A percentile compares a stretch with the other conserved stretches of the same genome.
phyloP scores from a whole-genome alignment of 805 yeast species.

The Wickerhamomyces kurtzmanii region DNA sequence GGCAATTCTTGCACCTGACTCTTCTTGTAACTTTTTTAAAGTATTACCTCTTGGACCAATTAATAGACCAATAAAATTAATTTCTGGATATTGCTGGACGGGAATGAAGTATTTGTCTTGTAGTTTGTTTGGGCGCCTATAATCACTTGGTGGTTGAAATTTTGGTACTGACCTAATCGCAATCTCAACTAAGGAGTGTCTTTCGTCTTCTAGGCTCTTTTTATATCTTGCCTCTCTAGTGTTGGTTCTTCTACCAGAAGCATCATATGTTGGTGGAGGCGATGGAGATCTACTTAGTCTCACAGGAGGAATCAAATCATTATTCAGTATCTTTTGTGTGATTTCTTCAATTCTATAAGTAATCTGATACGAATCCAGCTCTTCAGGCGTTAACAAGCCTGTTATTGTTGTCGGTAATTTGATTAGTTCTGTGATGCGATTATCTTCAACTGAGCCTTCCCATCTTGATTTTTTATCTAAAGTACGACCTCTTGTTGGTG shows the following conservation, averaged over 20 bases:
- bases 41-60: slow-evolving; percentile 97
- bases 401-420: slow-evolving; percentile 30
- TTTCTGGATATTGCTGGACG: slow-evolving; percentile 76
- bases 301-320: slow-evolving; percentile 38
- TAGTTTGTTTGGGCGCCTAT: slow-evolving; percentile 59
- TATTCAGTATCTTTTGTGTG: slow-evolving; percentile 43
- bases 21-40: slow-evolving; percentile 65
- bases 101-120: slow-evolving; percentile 82
- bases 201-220: slow-evolving; percentile 62
- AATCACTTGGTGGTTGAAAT: slow-evolving; percentile 74
- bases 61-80: slow-evolving; percentile 84
- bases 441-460: slow-evolving; percentile 8
- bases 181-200: slow-evolving; percentile 67
- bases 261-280: slow-evolving; percentile 89
- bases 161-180: slow-evolving; percentile 68
- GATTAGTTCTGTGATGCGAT: slow-evolving; percentile 7
- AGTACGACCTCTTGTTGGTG: background rate
- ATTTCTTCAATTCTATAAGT: slow-evolving; percentile 75
- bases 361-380: slow-evolving; percentile 62
- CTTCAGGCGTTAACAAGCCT: slow-evolving; percentile 61
- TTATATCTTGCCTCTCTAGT: slow-evolving; percentile 66
- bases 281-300: slow-evolving; percentile 58
- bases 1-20: slow-evolving; percentile 83
- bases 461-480: slow-evolving; percentile 3
- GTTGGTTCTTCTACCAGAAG: slow-evolving; percentile 73